Evolutionary conservation across 176 grass and related monocot species (phyloP).

Genomic region (Themeda triandra): DNA sequence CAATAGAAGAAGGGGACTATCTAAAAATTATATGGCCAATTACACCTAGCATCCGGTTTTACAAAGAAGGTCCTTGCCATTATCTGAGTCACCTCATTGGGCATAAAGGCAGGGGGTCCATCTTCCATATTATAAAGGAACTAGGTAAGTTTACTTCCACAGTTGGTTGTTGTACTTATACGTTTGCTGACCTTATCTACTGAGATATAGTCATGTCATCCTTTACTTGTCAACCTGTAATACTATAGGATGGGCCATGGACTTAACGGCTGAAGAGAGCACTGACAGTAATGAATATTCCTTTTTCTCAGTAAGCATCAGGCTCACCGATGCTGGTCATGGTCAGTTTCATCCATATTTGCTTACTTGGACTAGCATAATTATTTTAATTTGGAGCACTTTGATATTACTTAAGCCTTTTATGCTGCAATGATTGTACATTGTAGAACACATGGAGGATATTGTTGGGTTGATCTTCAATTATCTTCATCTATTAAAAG

Average conservation of each 20-base stretch:
- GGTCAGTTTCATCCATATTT: conserved; percentile 41
- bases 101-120: conserved; percentile 87
- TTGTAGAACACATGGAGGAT: conserved; percentile 82
- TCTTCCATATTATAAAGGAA: conserved; percentile 92
- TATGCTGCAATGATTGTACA: conserved; percentile 45
- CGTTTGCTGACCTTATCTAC: no score
- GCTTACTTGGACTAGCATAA: neutral
- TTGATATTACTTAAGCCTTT: conserved; percentile 15
- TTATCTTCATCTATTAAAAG: conserved; percentile 72
- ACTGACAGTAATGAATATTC: conserved; percentile 68
- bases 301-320: conserved; percentile 77
- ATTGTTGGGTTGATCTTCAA: conserved; percentile 86
- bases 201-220: neutral
- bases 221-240: conserved; percentile 17
- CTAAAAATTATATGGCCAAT: conserved; percentile 77
- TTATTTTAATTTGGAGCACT: conserved; percentile 7
- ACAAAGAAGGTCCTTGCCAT: conserved; percentile 72
- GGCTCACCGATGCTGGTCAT: conserved; percentile 87
- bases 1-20: conserved; percentile 70
- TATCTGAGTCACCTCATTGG: conserved; percentile 88
- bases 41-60: conserved; percentile 56
- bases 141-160: conserved; percentile 63
- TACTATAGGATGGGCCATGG: conserved; percentile 84
- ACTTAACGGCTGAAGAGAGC: conserved; percentile 48
- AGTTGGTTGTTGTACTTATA: no score